Evolutionary conservation across 2,329 filamentous ascomycete genomes (phyloP), one percentile per base, ranked within the genome.

Genomic region (Fusarium foetens): DNA sequence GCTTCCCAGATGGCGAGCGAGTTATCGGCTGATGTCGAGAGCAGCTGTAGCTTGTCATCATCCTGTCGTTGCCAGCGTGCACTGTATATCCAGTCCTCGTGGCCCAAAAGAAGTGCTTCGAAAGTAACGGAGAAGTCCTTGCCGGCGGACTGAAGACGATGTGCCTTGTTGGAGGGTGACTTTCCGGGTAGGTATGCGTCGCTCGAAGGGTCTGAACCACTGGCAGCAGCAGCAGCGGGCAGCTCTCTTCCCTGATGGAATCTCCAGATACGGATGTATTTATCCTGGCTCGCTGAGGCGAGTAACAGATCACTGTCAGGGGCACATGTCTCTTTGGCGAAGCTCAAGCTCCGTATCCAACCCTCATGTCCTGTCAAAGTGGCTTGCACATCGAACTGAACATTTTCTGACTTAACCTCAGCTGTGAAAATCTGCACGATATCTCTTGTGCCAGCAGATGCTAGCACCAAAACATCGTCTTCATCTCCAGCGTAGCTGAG

Each of bases 41-140:
- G 88, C 13, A 98, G 88, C 74, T 93, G 93, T 17, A 93, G 85
- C 66, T 86, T 89, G 23, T 79, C 82, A 65, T 84, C 82, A 19
- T 82, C 77, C 46, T 84, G 80, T 11, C 86, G 85, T 66, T 88
- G 87, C 95, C 95, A 98, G 60, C 87, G 86, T 4, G 93, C 91
- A 62, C 93, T 97, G 81, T 97, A 98, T 63, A 99, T 95, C 96
- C 96, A 99, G 78, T 99, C 96, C 79, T 99, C 96, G 78, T 99
- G 96, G 13, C 96, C 96, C 6, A 99, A 88, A 10, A 99, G 87
- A 6, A 99, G 85, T 2, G 96, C 96, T 81, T 99, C 96, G 74
- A 99, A 98, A 0, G 94, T 97, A 62, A 97, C 86, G 11, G 92
- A 93, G 81, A 93, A 95, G 72, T 92, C 91, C 8, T 84, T 85